These are phyloP conservation scores for Pseudoneurospora amorphoporcata DNA, from an alignment of 495 filamentous ascomycete species.

Conservation along the genomic window DNA sequence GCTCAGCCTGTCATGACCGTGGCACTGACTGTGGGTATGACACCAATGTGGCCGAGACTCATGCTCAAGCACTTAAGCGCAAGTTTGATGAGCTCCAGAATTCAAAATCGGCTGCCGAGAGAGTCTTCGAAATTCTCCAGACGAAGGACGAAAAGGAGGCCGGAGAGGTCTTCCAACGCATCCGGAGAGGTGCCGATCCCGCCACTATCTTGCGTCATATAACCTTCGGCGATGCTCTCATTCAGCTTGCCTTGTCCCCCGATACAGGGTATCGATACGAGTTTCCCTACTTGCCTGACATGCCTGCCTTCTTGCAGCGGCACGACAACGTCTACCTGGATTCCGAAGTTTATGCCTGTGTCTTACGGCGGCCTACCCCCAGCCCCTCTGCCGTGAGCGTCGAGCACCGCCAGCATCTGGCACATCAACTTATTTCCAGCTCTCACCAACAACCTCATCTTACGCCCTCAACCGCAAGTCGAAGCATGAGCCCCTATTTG, in stretches of 20 bases:
- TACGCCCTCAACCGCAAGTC: not conserved
- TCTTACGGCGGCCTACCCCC: not conserved
- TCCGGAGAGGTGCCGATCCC: constrained; percentile 27
- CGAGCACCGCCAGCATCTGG: not conserved
- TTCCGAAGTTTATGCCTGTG: constrained; percentile 26
- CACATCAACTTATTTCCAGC: not conserved
- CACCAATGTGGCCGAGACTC: constrained; percentile 28
- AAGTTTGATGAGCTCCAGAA: constrained; percentile 27
- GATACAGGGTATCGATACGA: constrained; percentile 30
- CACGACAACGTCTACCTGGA: constrained; percentile 27
- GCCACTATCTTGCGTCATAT: constrained; percentile 25
- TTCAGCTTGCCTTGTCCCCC: constrained; percentile 27
- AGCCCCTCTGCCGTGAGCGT: not conserved
- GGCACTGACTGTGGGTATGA: constrained; percentile 28
- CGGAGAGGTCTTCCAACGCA: constrained; percentile 25
- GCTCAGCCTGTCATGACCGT: constrained; percentile 25
- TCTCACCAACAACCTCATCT: not conserved
- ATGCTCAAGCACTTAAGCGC: constrained; percentile 31
- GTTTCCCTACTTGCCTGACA: constrained; percentile 29
- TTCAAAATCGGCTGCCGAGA: constrained; percentile 23
- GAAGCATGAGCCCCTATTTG: constrained; percentile 4
- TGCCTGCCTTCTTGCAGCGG: constrained; percentile 23
- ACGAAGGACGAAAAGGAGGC: constrained; percentile 23
- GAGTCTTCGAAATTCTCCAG: constrained; percentile 25
- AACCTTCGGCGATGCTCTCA: constrained; percentile 28